phyloP scores from a whole-genome alignment of 768 basidiomycete genomes.

The Infundibulicybe gibba region DNA sequence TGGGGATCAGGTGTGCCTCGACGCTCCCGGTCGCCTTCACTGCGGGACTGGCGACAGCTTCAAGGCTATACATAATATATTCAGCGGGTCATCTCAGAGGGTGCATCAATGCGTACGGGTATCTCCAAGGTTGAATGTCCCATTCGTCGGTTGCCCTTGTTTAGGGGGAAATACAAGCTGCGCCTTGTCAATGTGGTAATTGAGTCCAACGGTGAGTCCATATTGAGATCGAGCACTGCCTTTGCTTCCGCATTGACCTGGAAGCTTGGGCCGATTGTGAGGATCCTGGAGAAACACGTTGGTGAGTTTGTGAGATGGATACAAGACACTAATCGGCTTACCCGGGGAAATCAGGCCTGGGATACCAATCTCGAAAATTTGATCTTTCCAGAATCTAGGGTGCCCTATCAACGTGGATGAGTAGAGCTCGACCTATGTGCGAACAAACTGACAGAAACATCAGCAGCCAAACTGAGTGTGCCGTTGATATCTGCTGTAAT shows the following conservation, averaged over 20 bases:
- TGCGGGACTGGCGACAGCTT: conserved; percentile 33
- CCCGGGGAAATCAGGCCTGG: too few species aligned
- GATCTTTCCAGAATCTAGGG: conserved; percentile 32
- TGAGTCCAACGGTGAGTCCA: conserved; percentile 39
- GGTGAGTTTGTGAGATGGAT: background rate
- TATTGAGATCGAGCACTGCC: conserved; percentile 29
- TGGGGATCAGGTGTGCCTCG: conserved; percentile 46
- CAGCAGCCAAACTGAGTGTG: conserved; percentile 30
- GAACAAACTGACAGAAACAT: conserved; percentile 24
- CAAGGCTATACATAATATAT: conserved; percentile 24
- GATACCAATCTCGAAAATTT: too few species aligned
- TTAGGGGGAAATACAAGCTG: conserved; percentile 40
- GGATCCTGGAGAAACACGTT: conserved; percentile 23
- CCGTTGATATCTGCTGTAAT: conserved; percentile 36
- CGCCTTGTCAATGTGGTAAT: conserved; percentile 37
- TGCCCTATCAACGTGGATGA: conserved; percentile 17
- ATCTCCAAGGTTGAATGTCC: conserved; percentile 30
- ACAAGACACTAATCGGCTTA: background rate
- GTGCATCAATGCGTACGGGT: conserved; percentile 30
- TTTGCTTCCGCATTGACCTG: conserved; percentile 33
- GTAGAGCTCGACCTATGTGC: background rate
- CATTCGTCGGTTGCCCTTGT: conserved; percentile 10
- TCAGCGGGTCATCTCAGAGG: background rate
- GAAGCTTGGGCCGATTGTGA: conserved; percentile 47
- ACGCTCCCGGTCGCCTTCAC: conserved; percentile 37